Conservation (phyloP, 805 yeast species). For the Pichia sporocuriosa region DNA sequence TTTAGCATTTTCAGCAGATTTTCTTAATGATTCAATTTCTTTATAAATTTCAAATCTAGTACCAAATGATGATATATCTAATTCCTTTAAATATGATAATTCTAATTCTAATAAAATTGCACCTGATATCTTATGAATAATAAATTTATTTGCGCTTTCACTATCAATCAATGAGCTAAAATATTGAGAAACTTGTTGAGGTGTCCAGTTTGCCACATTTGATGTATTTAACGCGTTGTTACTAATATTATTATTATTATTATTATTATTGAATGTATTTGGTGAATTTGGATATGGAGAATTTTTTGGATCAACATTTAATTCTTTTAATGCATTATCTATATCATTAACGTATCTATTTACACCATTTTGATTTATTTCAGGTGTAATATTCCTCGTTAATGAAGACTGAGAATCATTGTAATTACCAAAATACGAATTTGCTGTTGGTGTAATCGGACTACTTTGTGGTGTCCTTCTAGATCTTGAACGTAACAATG, state of each 20-base stretch:
- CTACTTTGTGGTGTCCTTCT: conserved; percentile 36
- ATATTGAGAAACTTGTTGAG: conserved; percentile 76
- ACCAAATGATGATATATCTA: conserved; percentile 90
- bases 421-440: not conserved
- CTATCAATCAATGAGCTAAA: conserved; percentile 64
- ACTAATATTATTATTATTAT: not conserved
- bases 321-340: conserved; percentile 64
- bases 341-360: conserved; percentile 57
- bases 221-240: conserved; percentile 35
- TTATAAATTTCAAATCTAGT: conserved; percentile 88
- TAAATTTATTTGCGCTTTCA: conserved; percentile 70
- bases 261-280: not conserved
- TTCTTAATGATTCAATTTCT: conserved; percentile 68
- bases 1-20: conserved; percentile 15
- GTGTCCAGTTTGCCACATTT: conserved; percentile 64
- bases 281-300: not conserved
- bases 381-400: not conserved
- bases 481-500: conserved; percentile 52
- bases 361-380: conserved; percentile 3
- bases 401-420: not conserved
- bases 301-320: conserved; percentile 28
- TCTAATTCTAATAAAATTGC: conserved; percentile 79
- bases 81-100: conserved; percentile 77
- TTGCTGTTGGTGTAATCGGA: conserved; percentile 20
- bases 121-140: conserved; percentile 85